These are phyloP conservation scores for Cubamyces sp. DNA, from an alignment of 768 basidiomycete species.

Conservation along the genomic window DNA sequence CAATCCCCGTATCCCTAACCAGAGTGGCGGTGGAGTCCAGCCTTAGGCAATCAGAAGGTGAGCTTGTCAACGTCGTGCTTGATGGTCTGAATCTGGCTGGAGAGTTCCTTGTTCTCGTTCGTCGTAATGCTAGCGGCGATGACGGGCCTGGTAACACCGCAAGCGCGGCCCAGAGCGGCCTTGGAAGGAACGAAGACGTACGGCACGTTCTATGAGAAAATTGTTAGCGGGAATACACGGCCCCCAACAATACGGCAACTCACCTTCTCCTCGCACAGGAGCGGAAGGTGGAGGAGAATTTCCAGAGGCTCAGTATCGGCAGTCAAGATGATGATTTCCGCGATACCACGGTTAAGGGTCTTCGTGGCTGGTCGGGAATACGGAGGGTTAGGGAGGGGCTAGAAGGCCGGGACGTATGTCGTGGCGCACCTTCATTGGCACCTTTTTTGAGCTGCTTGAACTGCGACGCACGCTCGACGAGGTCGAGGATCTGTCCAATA, in stretches of 20 bases:
- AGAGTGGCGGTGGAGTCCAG: neutral
- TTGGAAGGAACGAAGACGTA: constrained; percentile 96
- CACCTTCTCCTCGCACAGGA: constrained; percentile 98
- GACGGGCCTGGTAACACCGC: constrained; percentile 93
- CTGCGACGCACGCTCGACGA: constrained; percentile 93
- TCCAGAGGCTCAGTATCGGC: constrained; percentile 97
- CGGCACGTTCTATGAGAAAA: constrained; percentile 77
- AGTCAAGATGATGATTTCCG: constrained; percentile 97
- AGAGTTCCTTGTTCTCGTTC: constrained; percentile 89
- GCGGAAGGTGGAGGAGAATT: constrained; percentile 94
- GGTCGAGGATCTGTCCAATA: constrained; percentile 78
- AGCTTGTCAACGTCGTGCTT: constrained; percentile 83
- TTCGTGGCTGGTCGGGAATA: constrained; percentile 74
- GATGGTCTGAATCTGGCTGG: constrained; percentile 84
- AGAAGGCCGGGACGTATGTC: neutral
- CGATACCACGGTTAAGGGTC: constrained; percentile 96
- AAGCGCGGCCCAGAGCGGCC: constrained; percentile 93
- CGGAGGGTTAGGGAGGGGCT: neutral
- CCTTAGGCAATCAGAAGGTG: constrained; percentile 40
- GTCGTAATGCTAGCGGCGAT: constrained; percentile 97
- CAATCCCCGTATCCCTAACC: neutral
- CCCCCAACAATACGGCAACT: constrained; percentile 19
- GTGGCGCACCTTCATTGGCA: constrained; percentile 86
- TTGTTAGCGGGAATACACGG: neutral
- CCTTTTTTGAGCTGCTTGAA: constrained; percentile 99